Conservation (phyloP, 2,329 filamentous ascomycete genomes). For the Colletotrichum lini region DNA sequence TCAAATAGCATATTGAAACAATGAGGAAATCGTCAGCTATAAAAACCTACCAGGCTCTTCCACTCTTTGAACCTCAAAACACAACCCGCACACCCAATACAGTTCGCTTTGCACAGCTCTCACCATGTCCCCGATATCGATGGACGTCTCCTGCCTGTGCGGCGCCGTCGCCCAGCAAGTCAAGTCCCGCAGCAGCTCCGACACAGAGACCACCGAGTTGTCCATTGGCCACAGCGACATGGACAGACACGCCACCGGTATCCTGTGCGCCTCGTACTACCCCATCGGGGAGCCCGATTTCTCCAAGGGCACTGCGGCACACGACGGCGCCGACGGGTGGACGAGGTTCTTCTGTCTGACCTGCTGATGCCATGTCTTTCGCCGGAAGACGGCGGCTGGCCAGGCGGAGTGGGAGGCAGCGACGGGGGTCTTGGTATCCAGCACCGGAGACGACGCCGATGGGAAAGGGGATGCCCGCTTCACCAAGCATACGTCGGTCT, state of each 20-base stretch:
- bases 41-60: background rate
- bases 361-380: constrained; percentile 61
- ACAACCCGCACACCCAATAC: too few species aligned
- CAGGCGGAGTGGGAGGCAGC: constrained; percentile 52
- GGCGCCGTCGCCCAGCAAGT: constrained; percentile 46
- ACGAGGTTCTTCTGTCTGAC: constrained; percentile 56
- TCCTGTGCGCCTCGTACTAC: constrained; percentile 57
- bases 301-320: constrained; percentile 35
- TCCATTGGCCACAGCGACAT: constrained; percentile 52
- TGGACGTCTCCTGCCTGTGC: constrained; percentile 48
- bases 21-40: background rate
- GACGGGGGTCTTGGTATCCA: constrained; percentile 52
- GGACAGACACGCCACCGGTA: constrained; percentile 52
- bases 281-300: constrained; percentile 46
- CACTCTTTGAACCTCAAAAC: background rate
- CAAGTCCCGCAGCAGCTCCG: background rate
- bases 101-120: too few species aligned
- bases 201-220: constrained; percentile 28
- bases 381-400: constrained; percentile 35
- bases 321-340: constrained; percentile 17
- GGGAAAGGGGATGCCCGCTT: constrained; percentile 1
- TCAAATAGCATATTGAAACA: background rate
- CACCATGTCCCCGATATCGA: background rate
- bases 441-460: background rate
- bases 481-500: constrained; percentile 46